Percentiles rank a stretch among this genome's conserved stretches.
Evolutionary conservation across 306 rosid species (phyloP).

Genomic region (Dryas drummondii): DNA sequence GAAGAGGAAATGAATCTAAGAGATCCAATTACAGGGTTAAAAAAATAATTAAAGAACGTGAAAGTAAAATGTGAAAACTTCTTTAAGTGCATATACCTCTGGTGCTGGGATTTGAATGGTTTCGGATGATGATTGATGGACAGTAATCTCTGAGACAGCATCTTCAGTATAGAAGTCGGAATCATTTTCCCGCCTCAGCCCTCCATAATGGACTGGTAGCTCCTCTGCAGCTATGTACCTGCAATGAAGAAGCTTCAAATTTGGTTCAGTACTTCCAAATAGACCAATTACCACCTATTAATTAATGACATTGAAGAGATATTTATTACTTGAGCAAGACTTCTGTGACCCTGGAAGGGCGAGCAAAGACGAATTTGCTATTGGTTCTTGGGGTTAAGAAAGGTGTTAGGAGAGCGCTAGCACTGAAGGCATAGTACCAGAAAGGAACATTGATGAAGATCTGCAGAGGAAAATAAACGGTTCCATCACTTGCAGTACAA

Average conservation of each 20-base stretch:
- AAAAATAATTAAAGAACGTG: background rate
- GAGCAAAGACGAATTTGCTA: conserved; percentile 73
- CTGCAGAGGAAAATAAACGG: conserved; percentile 24
- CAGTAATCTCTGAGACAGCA: conserved; percentile 53
- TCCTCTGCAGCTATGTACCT: conserved; percentile 71
- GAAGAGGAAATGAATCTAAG: too few species aligned
- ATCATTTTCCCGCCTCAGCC: conserved; percentile 66
- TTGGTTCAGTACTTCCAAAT: background rate
- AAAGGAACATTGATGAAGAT: conserved; percentile 83
- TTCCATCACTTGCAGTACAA: background rate
- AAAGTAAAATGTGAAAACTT: too few species aligned
- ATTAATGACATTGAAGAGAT: background rate
- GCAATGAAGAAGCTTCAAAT: conserved; percentile 9
- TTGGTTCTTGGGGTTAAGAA: conserved; percentile 66
- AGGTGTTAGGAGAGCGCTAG: conserved; percentile 30
- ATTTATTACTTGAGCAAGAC: conserved; percentile 12
- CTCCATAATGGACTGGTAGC: conserved; percentile 74
- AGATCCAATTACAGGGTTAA: background rate
- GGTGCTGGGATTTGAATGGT: conserved; percentile 45
- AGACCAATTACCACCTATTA: too few species aligned
- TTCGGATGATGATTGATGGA: conserved; percentile 60
- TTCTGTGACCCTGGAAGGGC: conserved; percentile 65
- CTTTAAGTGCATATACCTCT: conserved; percentile 44
- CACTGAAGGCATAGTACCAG: conserved; percentile 73
- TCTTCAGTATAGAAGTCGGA: conserved; percentile 52